Percentiles rank a stretch among this genome's conserved stretches.
These are phyloP conservation scores for Penicillium sumatraense DNA, from an alignment of 2,329 filamentous ascomycete species.

Conservation along the genomic window DNA sequence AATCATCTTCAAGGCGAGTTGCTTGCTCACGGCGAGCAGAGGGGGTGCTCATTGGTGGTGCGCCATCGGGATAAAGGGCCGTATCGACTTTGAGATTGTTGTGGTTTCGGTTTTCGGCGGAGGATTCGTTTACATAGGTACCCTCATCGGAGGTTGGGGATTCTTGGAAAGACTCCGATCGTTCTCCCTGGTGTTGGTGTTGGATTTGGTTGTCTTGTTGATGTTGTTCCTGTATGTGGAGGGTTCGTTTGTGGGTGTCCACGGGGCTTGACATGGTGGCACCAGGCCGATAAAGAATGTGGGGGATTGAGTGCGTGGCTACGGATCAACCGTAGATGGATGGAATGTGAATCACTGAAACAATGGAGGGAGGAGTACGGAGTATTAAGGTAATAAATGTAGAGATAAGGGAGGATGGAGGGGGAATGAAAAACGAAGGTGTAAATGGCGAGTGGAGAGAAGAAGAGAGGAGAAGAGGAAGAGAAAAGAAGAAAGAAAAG, in stretches of 20 bases:
- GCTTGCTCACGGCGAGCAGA: constrained; percentile 64
- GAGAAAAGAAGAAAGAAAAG: not conserved
- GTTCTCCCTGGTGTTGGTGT: constrained; percentile 28
- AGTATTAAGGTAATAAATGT: not conserved
- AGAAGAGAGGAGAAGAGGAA: not conserved
- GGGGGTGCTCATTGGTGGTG: constrained; percentile 48
- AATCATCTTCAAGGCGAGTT: constrained; percentile 67
- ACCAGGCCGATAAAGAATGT: constrained; percentile 28
- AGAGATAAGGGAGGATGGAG: not conserved
- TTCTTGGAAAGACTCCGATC: constrained; percentile 28
- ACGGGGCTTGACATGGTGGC: constrained; percentile 43
- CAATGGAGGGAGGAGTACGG: not conserved
- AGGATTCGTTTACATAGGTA: constrained; percentile 33
- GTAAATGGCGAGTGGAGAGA: not conserved
- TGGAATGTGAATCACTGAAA: not conserved
- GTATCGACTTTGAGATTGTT: constrained; percentile 35
- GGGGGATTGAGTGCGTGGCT: constrained; percentile 6
- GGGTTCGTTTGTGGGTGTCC: constrained; percentile 29
- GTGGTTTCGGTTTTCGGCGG: constrained; percentile 7
- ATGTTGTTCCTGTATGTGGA: constrained; percentile 30
- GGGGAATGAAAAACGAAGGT: not conserved
- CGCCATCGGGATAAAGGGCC: constrained; percentile 13
- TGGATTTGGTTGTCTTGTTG: no score
- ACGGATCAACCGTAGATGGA: constrained; percentile 6
- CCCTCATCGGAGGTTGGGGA: constrained; percentile 36